A percentile compares a stretch with the other conserved stretches of the same genome.
phyloP scores from a whole-genome alignment of 352 stramenopile species.

The Halophytophthora polymorphica region DNA sequence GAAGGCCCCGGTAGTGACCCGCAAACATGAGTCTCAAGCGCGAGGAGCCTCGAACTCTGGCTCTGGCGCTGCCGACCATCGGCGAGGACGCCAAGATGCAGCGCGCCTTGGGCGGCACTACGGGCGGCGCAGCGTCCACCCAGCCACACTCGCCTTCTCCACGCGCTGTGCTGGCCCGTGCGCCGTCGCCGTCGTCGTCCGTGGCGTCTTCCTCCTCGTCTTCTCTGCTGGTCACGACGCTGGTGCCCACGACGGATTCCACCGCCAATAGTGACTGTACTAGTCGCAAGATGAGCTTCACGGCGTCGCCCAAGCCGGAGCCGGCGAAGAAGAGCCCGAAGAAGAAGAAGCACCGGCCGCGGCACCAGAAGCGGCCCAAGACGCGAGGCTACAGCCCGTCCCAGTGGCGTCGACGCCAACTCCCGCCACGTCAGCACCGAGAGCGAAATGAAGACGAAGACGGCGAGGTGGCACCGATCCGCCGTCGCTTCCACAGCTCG shows the following conservation, averaged over 20 bases:
- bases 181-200: slow-evolving; percentile 22
- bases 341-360: slow-evolving; percentile 5
- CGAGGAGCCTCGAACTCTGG: slow-evolving; percentile 12
- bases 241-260: background rate
- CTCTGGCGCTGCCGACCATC: slow-evolving; percentile 42
- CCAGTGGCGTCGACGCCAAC: slow-evolving; percentile 8
- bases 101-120: background rate
- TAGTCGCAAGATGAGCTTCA: background rate
- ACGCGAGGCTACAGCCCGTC: background rate
- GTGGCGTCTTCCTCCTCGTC: slow-evolving; percentile 5
- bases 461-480: slow-evolving; percentile 19
- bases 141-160: slow-evolving; percentile 8
- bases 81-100: slow-evolving; percentile 45
- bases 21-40: slow-evolving; percentile 7
- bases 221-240: background rate
- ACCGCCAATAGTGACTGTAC: background rate
- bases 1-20: too few species aligned
- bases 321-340: slow-evolving; percentile 4
- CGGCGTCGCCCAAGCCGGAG: background rate
- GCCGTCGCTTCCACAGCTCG: slow-evolving; percentile 58
- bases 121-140: background rate
- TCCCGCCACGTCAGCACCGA: background rate
- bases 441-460: slow-evolving; percentile 3
- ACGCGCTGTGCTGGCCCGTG: slow-evolving; percentile 2
- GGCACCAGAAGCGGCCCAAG: background rate